Evolutionary conservation across 176 grass and related monocot species (phyloP), one percentile per base, ranked within the genome.

Genomic region (Juncus effusus): DNA sequence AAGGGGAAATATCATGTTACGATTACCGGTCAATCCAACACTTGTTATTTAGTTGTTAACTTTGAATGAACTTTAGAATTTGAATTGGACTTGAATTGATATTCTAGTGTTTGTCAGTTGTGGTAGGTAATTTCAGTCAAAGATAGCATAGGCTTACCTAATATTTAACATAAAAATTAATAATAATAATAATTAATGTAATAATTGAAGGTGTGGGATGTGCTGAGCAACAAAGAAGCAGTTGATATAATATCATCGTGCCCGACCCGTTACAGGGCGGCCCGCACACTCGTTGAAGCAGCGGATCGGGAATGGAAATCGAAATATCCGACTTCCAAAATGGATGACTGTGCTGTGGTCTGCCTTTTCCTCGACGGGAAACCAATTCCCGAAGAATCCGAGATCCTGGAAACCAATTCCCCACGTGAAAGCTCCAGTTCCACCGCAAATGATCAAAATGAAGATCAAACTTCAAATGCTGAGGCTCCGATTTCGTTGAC

Each of bases 151-250:
- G 44, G 6, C 9, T 47, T 47, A 47, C 44, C 44, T 47, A 47
- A 47, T 47, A 6, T 47, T 47, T 5, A 6, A 47, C 9, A 47
- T 6, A 47, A 47, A 47, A 47, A 47, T 47, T 5, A 5, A 5
- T 47, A 47, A 47, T 47, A 47, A 47, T 47, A 72, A 5, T 3
- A 61, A 73, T 84, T 74, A 51, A 61, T 76, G 61, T 5, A 61
- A 73, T 84, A 70, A 51, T 65, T 76, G 61, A 80, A 99, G 95
- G 86, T 99, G 3, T 99, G 95, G 95, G 95, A 99, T 82, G 95
- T 94, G 45, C 83, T 99, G 6, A 99, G 83, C 65, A 99, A 99
- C 64, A 82, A 99, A 82, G 82, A 99, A 55, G 95, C 77, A 7
- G 83, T 99, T 4, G 89, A 99, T 49, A 94, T 99, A 19, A 70